These are phyloP conservation scores for Trichoderma breve DNA, from an alignment of 2,329 filamentous ascomycete genomes.

Conservation along the genomic window DNA sequence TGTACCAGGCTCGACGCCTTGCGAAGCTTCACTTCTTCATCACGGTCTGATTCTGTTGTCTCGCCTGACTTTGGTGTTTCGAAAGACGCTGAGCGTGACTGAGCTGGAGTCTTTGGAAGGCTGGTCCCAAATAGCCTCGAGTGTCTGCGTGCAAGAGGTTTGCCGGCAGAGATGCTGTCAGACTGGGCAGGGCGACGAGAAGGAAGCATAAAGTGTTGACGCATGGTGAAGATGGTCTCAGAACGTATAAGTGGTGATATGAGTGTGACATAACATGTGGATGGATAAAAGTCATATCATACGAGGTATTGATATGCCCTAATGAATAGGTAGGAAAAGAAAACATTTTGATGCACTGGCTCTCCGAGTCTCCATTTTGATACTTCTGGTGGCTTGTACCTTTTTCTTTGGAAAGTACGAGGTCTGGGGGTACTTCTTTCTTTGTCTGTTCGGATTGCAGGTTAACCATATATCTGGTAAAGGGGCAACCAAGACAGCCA, in stretches of 20 bases:
- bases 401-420: background rate
- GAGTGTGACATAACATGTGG: background rate
- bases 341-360: background rate
- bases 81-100: background rate
- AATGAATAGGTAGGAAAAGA: background rate
- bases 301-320: background rate
- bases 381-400: too few relatives aligned
- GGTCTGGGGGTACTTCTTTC: background rate
- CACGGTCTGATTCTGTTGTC: background rate
- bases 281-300: background rate
- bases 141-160: slow-evolving; percentile 6
- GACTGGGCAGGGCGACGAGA: slow-evolving; percentile 19
- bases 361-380: background rate
- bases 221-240: slow-evolving; percentile 23
- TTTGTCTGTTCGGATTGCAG: background rate
- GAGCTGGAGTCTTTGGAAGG: background rate
- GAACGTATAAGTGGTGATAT: background rate
- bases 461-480: background rate
- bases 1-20: background rate
- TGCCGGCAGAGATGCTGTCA: background rate
- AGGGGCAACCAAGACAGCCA: background rate
- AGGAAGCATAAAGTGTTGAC: slow-evolving; percentile 22
- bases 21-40: slow-evolving; percentile 13
- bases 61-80: background rate
- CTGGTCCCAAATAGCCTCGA: background rate